Base-by-base conservation (phyloP, 495 filamentous ascomycete genomes). In the Talaromyces liani region DNA sequence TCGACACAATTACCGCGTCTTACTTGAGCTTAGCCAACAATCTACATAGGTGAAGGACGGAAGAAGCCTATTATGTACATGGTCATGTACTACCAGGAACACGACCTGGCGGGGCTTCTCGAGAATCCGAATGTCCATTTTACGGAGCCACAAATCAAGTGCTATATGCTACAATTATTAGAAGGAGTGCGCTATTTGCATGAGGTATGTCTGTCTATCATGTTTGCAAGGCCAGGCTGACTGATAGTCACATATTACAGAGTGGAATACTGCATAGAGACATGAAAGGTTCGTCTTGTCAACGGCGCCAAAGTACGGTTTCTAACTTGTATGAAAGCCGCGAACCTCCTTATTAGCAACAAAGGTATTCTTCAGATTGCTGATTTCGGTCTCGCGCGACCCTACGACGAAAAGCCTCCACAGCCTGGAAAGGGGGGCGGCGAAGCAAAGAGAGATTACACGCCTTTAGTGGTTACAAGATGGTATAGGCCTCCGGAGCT, bases 81-180 rank as follows among this genome's bases (percentile, higher is more conserved):
- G 94, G 94, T 97, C 59, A 96, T 88, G 25, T 93, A 93, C 34
- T 99, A 98, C 72, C 97, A 98, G 93, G 94, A 98, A 68, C 94
- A 99, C 72, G 94, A 99, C 72, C 82, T 99, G 6, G 96, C 93
- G 18, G 94, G 94, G 61, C 84, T 99, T 14, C 84, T 99, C 65
- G 94, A 97, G 71, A 99, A 99, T 67, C 93, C 93, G 29, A 83
- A 85, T 5, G 93, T 98, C 60, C 83, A 84, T 14, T 91, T 99
- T 65, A 90, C 86, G 8, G 86, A 92, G 69, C 84, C 89, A 6
- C 92, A 98, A 72, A 96, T 97, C 70, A 99, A 99, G 74, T 98
- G 94, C 75, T 99, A 99, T 72, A 85, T 99, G 86, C 77, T 93
- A 57, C 94, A 99, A 72, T 83, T 99, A 33, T 82, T 99, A 16